Base-by-base conservation (phyloP, 768 basidiomycete species). In the Panaeolus cyanescens region DNA sequence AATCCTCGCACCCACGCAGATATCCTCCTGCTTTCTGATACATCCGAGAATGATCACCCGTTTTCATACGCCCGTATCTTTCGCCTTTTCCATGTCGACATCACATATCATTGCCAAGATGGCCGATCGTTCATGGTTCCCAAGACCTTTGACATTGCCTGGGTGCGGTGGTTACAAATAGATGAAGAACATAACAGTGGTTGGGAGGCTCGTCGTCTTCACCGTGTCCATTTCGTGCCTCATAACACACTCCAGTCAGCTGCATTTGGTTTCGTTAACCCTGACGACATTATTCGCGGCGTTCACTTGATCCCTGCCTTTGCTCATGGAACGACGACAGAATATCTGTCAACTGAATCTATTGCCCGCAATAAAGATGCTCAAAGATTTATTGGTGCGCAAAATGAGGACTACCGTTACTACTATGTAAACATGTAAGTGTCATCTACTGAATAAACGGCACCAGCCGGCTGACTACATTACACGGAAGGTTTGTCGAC, bases 221-320 rank as follows among this genome's bases (percentile, higher is more conserved):
- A 63, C 22, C 60, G 50, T 17, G 31, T 83, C 32, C 67, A 69
- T 0, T 84, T 80, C 56, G 33, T 13, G 33, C 6, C 33, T 34
- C 7, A 13, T 34, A 34, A n/a, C n/a, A n/a, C n/a, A n/a, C n/a
- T n/a, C n/a, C n/a, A 60, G 28, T 55, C 34, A 5, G 68, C 70
- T 0, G 72, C 78, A 4, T 85, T 83, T 61, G 75, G 82, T 0
- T 85, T 86, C 55, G 15, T 85, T 0, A 73, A 84, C 64, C 84
- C 83, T 0, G 53, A 62, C 0, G 61, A 69, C 0, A 72, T 85
- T 8, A 64, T 85, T n/a, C 65, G 77, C 0, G 75, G 67, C 0
- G 69, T 67, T 1, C 81, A 85, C 62, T 63, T 85, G 1, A 76
- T 84, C 9, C 83, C 82, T 0, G 77, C 67, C 0, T 84, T 80